Base-by-base conservation (phyloP, 2,329 filamentous ascomycete genomes). In the Tolypocladium cylindrosporum region DNA sequence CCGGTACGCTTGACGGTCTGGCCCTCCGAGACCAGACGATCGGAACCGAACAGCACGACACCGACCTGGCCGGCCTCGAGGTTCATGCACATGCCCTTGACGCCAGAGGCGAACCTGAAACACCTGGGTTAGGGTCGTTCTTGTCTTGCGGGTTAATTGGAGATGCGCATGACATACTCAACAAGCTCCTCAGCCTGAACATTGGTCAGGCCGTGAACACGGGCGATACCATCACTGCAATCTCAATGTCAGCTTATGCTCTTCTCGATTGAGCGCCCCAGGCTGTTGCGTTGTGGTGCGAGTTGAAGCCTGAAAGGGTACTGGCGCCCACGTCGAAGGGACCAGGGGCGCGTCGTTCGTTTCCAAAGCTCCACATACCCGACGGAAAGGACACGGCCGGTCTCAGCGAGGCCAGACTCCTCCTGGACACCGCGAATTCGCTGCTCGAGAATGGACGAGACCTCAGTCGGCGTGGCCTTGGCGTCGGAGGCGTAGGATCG, bases 11-110 rank as follows among this genome's bases (percentile, higher is more conserved):
- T 97, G 80, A 99, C 94, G 67, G 90, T 93, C 86, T 99, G 93
- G 75, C 94, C 94, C 82, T 99, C 94, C 85, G 91, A 94, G 87
- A 99, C 94, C 72, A 97, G 86, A 92, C 94, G 92, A 83, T 99
- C 94, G 75, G 94, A 97, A 88, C 94, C 94, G 86, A 99, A 99
- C 75, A 99, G 86, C 86, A 99, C 94, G 74, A 99, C 92, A 96
- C 94, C 94, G 82, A 99, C 94, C 82, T 97, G 94, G 78, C 94
- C 94, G 79, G 94, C 94, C 84, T 99, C 94, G 81, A 99, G 88
- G 90, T 99, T 99, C 93, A 99, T 97, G 90, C 93, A 97, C 94
- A 99, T 99, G 79, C 94, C 94, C 88, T 97, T 97, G 80, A 97
- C 94, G 79, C 94, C 94, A 67, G 94, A 99, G 73, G 94, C 91